A percentile compares a stretch with the other conserved stretches of the same genome.
Evolutionary conservation across 2,329 filamentous ascomycete genomes (phyloP).

Genomic region (Cercospora berteroae): DNA sequence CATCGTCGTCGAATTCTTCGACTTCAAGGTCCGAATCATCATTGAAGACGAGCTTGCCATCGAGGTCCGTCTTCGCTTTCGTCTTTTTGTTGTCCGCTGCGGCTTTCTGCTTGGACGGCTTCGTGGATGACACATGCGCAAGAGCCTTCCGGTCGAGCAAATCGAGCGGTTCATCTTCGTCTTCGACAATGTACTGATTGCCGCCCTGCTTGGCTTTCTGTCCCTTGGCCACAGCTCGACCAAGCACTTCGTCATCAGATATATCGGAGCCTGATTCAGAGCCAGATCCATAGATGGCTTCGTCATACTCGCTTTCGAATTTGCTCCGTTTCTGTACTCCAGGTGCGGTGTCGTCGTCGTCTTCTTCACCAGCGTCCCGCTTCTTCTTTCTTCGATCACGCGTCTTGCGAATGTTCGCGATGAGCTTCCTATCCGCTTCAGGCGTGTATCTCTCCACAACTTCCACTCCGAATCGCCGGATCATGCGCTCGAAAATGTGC

Average conservation of each 20-base stretch:
- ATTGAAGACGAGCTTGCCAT: slow-evolving; percentile 78
- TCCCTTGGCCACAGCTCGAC: slow-evolving; percentile 48
- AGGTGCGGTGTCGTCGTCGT: slow-evolving; percentile 50
- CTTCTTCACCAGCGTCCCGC: slow-evolving; percentile 66
- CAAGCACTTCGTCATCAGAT: slow-evolving; percentile 59
- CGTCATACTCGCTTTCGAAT: slow-evolving; percentile 91
- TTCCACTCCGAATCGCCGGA: slow-evolving; percentile 84
- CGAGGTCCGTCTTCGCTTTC: slow-evolving; percentile 68
- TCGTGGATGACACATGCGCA: slow-evolving; percentile 89
- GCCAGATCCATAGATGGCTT: slow-evolving; percentile 77
- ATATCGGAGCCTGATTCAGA: slow-evolving; percentile 59
- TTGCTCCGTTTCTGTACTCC: slow-evolving; percentile 53
- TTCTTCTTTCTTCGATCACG: slow-evolving; percentile 88
- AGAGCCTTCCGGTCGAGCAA: slow-evolving; percentile 84
- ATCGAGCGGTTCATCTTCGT: slow-evolving; percentile 92
- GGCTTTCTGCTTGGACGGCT: slow-evolving; percentile 63
- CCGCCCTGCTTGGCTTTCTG: slow-evolving; percentile 55
- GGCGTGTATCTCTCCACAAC: slow-evolving; percentile 77
- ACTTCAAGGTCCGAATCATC: slow-evolving; percentile 45
- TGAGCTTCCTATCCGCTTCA: slow-evolving; percentile 82
- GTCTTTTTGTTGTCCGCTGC: slow-evolving; percentile 45
- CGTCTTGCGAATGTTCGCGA: slow-evolving; percentile 92
- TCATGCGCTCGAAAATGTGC: slow-evolving; percentile 93
- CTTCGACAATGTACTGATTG: slow-evolving; percentile 85
- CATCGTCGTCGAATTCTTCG: slow-evolving; percentile 60